Evolutionary conservation across 768 basidiomycete genomes (phyloP).

Genomic region (Naematelia aurantialba): DNA sequence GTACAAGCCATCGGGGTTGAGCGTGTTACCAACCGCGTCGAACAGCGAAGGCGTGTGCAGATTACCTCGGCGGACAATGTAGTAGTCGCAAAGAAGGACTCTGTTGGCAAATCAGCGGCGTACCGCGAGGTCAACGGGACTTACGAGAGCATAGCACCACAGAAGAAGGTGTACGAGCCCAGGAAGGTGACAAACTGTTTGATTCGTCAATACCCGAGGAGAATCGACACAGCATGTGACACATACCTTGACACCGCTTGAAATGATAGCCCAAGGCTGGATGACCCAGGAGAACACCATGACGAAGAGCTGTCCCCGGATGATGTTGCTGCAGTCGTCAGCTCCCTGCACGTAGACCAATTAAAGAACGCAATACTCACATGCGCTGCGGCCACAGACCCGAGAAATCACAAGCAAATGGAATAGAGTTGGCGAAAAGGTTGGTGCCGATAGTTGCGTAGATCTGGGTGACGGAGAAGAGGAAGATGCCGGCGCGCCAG

Average conservation of each 20-base stretch:
- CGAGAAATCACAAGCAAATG: slow-evolving; percentile 4
- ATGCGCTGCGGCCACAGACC: slow-evolving; percentile 1
- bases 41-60: slow-evolving; percentile 8
- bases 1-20: slow-evolving; percentile 9
- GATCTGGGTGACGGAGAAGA: slow-evolving; percentile 8
- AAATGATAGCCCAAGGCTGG: slow-evolving; percentile 8
- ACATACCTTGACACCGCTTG: slow-evolving; percentile 7
- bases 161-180: slow-evolving; percentile 3
- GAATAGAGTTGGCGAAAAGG: slow-evolving; percentile 11
- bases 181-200: slow-evolving; percentile 8
- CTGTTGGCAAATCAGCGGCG: neutral
- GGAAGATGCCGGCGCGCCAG: slow-evolving; percentile 1
- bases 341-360: too few relatives aligned
- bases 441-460: slow-evolving; percentile 8
- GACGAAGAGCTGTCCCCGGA: slow-evolving; percentile 5
- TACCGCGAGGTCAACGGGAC: neutral
- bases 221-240: neutral
- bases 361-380: too few relatives aligned
- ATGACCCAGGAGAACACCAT: slow-evolving; percentile 8
- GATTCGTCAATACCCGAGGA: neutral
- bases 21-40: slow-evolving; percentile 3
- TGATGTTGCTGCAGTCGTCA: neutral
- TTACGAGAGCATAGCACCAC: slow-evolving; percentile 3
- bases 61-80: slow-evolving; percentile 9
- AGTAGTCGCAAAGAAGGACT: slow-evolving; percentile 8